phyloP scores from a whole-genome alignment of 2,329 filamentous ascomycete species.

The Colletotrichum chrysophilum region DNA sequence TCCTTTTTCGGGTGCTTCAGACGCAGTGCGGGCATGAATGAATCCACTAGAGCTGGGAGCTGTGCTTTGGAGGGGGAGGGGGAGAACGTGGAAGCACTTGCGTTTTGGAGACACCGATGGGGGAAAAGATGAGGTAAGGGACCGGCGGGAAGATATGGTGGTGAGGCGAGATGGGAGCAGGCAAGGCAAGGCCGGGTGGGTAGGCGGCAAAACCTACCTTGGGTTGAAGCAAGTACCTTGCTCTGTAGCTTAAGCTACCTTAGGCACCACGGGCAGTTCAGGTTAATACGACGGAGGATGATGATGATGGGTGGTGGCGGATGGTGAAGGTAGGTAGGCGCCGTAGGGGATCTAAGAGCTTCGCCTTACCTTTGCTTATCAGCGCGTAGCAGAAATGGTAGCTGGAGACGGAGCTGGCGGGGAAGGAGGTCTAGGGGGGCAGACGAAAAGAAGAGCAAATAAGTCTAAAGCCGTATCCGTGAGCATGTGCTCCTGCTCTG shows the following conservation, averaged over 20 bases:
- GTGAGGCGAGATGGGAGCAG: not conserved
- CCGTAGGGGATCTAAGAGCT: not conserved
- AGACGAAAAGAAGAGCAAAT: not conserved
- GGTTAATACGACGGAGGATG: not conserved
- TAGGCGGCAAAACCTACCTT: not conserved
- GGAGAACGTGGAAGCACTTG: not conserved
- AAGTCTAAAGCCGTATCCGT: not conserved
- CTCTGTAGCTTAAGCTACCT: not conserved
- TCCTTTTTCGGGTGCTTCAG: conserved; percentile 14
- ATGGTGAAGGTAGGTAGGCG: not conserved
- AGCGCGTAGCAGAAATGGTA: not conserved
- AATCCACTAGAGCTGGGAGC: conserved; percentile 20
- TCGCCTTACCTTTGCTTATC: not conserved
- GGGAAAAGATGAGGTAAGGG: conserved; percentile 12
- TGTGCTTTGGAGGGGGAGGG: conserved; percentile 21
- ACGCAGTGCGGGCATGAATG: conserved; percentile 15
- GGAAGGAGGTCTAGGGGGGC: not conserved
- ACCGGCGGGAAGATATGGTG: not conserved
- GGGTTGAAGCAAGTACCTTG: not conserved
- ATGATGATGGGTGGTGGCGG: not conserved
- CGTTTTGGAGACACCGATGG: conserved; percentile 8
- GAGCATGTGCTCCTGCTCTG: not conserved
- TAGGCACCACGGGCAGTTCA: not conserved
- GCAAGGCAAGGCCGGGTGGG: not conserved
- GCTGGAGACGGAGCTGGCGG: not conserved